Evolutionary conservation across 331 rosid genomes (phyloP), one percentile per base, ranked within the genome.

Genomic region (Malus hybrid): DNA sequence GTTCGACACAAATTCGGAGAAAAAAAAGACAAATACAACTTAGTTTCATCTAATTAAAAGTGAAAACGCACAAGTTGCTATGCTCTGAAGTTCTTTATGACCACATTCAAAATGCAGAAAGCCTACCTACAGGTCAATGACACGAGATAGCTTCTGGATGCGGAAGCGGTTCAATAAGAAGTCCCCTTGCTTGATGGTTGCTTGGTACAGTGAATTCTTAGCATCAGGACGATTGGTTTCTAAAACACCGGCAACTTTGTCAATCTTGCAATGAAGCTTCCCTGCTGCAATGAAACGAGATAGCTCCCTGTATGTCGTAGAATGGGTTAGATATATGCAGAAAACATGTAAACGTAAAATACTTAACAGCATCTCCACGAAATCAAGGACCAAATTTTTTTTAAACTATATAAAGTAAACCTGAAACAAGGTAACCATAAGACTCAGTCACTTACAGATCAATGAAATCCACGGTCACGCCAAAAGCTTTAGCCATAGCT

Each of bases 401-500:
- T 16, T 46, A 6, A n/a, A 14, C 11, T 5, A 61, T 19, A 65
- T 29, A 22, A 46, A 13, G 34, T 75, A 50, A 75, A 50, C 64
- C 50, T 24, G 5, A 77, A 63, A 58, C 57, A 19, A 77, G 63
- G 33, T 14, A 66, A 48, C 26, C 4, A 71, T 20, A 32, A 53
- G 12, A 77, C n/a, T 73, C 22, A 28, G 16, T 52, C 57, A 86
- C 99, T 86, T 87, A 94, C 97, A 92, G 50, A 80, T 94, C 97
- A 77, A 94, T 95, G 77, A 95, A 95, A 55, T 95, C 99, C 73
- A 92, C 97, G 0, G 97, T 85, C 10, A 95, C 97, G 16, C 99
- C 97, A 84, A 95, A 95, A n/a, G 97, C 97, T 82, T 82, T 95
- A 1, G 99, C 97, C 99, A 92, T 92, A 44, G 97, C 99, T 71